phyloP scores from a whole-genome alignment of 495 filamentous ascomycete genomes.

The Terfezia boudieri region DNA sequence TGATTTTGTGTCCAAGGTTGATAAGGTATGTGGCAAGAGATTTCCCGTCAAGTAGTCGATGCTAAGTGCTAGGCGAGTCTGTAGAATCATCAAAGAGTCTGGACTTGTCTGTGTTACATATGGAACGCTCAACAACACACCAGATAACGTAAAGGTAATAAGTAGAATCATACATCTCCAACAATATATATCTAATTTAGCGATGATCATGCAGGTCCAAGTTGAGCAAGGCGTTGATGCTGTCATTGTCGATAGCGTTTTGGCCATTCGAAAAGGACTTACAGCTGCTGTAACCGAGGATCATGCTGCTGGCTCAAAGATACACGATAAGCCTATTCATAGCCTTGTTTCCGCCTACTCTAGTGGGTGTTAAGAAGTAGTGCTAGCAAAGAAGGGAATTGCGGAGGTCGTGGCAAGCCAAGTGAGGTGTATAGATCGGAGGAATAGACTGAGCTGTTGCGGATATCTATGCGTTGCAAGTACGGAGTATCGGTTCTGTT shows the following conservation, averaged over 20 bases:
- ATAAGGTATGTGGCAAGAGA: slow-evolving; percentile 24
- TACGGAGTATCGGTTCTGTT: too few species aligned
- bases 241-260: slow-evolving; percentile 83
- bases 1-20: slow-evolving; percentile 71
- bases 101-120: slow-evolving; percentile 95
- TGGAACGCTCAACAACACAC: slow-evolving; percentile 68
- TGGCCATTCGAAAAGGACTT: slow-evolving; percentile 39
- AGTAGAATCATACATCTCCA: slow-evolving; percentile 1
- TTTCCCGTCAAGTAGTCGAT: not conserved
- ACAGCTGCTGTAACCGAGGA: slow-evolving; percentile 17
- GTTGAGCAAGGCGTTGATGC: slow-evolving; percentile 90
- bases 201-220: slow-evolving; percentile 37
- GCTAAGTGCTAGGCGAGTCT: not conserved
- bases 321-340: not conserved
- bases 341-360: not conserved
- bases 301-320: not conserved
- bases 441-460: too few species aligned
- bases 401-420: not conserved
- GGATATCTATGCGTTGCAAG: too few species aligned
- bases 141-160: slow-evolving; percentile 57
- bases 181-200: not conserved
- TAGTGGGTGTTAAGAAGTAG: not conserved
- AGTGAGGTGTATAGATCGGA: not conserved
- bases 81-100: slow-evolving; percentile 81
- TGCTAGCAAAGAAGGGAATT: not conserved